phyloP scores from a whole-genome alignment of 2,329 filamentous ascomycete genomes.

The Fusarium floridanum region DNA sequence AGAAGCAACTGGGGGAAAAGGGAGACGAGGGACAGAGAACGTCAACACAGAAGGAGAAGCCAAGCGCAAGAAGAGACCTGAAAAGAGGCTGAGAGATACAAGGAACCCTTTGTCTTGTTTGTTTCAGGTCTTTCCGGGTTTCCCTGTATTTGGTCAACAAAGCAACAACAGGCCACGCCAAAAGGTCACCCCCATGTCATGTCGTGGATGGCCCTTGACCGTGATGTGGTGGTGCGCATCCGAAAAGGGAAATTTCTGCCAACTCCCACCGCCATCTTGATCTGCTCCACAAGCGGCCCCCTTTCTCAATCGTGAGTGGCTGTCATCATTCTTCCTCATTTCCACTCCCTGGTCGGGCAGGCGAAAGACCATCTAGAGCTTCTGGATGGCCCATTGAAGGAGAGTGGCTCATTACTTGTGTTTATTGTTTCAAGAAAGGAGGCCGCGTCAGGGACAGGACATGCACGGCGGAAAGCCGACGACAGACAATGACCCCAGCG shows the following conservation, averaged over 20 bases:
- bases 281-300: neutral
- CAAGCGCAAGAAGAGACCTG: neutral
- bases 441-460: constrained; percentile 23
- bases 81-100: neutral
- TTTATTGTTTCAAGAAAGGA: constrained; percentile 37
- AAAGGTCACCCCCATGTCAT: constrained; percentile 4
- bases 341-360: constrained; percentile 21
- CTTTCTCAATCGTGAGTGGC: constrained; percentile 27
- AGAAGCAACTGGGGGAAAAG: constrained; percentile 10
- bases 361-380: neutral
- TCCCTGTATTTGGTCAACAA: neutral
- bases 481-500: constrained; percentile 25
- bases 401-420: constrained; percentile 24
- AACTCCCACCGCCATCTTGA: constrained; percentile 3
- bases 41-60: neutral
- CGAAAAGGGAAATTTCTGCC: constrained; percentile 17
- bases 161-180: neutral
- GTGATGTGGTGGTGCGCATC: neutral
- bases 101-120: neutral
- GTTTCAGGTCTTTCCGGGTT: constrained; percentile 7
- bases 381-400: constrained; percentile 2
- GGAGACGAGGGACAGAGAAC: neutral
- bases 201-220: neutral
- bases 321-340: constrained; percentile 26
- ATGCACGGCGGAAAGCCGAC: neutral